Evolutionary conservation across 345 rosid genomes (phyloP).

Genomic region (Arabidopsis suecica): DNA sequence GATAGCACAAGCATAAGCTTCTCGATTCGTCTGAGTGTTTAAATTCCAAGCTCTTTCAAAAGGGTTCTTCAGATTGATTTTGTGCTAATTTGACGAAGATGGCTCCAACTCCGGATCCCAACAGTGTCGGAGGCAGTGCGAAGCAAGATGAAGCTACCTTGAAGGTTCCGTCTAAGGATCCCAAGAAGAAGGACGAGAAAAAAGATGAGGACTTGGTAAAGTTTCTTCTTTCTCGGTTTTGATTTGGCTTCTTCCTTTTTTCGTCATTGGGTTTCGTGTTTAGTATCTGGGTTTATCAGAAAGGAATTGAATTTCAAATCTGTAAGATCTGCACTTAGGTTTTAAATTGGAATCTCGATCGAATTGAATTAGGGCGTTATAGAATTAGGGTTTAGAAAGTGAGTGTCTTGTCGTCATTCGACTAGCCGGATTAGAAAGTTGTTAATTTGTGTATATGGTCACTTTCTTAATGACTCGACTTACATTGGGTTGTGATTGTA

Average conservation of each 20-base stretch:
- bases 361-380: not conserved
- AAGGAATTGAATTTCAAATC: not conserved
- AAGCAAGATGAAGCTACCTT: conserved; percentile 56
- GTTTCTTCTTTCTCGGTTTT: conserved; percentile 4
- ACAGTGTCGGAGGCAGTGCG: conserved; percentile 54
- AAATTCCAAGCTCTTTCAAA: not conserved
- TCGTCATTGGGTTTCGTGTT: not conserved
- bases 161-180: conserved; percentile 81
- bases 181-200: conserved; percentile 89
- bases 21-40: conserved; percentile 16
- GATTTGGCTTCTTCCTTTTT: not conserved
- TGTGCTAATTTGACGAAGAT: not conserved
- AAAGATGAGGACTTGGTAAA: conserved; percentile 86
- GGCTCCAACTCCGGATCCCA: conserved; percentile 62
- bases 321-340: not conserved
- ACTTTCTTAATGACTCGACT: not conserved
- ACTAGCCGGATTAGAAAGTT: not conserved
- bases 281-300: conserved; percentile 3
- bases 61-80: not conserved
- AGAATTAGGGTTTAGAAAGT: conserved; percentile 22
- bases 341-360: conserved; percentile 1
- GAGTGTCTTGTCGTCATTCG: not conserved
- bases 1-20: conserved; percentile 8
- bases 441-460: conserved; percentile 3
- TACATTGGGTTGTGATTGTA: conserved; percentile 45